phyloP scores from a whole-genome alignment of 805 yeast species.

The Wickerhamomyces hampshirensis region DNA sequence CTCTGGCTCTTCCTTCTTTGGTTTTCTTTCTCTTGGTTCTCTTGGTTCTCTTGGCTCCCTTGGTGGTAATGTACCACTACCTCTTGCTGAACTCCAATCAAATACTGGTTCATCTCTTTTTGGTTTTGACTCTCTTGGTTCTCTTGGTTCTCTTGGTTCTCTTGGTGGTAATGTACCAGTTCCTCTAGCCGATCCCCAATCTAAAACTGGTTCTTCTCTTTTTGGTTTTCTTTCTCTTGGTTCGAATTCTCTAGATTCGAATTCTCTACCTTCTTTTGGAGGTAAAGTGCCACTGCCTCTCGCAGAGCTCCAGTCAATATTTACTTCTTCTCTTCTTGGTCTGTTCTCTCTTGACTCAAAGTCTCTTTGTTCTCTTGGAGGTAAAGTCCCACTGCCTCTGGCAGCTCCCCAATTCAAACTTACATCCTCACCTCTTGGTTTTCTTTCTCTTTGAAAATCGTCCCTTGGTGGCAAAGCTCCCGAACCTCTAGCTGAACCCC shows the following conservation, averaged over 20 bases:
- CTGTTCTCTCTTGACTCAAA: slow-evolving; percentile 25
- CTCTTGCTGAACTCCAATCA: slow-evolving; percentile 52
- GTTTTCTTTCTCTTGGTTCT: slow-evolving; percentile 27
- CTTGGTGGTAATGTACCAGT: slow-evolving; percentile 29
- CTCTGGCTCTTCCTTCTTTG: slow-evolving; percentile 34
- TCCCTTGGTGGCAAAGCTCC: slow-evolving; percentile 31
- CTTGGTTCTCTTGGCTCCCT: slow-evolving; percentile 25
- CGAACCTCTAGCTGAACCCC: slow-evolving; percentile 49
- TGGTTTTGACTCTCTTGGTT: slow-evolving; percentile 25
- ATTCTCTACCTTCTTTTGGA: slow-evolving; percentile 24
- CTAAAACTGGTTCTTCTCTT: slow-evolving; percentile 37
- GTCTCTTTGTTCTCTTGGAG: slow-evolving; percentile 23
- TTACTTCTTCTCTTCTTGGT: slow-evolving; percentile 47
- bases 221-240: slow-evolving; percentile 23
- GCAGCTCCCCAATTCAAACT: slow-evolving; percentile 52
- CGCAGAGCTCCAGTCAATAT: slow-evolving; percentile 54
- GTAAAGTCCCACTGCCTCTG: slow-evolving; percentile 29
- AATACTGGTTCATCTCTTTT: slow-evolving; percentile 50
- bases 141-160: slow-evolving; percentile 25
- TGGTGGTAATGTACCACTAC: slow-evolving; percentile 14
- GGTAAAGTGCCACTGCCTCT: slow-evolving; percentile 27
- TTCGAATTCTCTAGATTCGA: slow-evolving; percentile 31
- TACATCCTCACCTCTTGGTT: slow-evolving; percentile 44
- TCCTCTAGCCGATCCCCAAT: slow-evolving; percentile 40
- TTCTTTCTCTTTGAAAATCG: slow-evolving; percentile 21